Base-by-base conservation (phyloP, 2,329 filamentous ascomycete genomes). In the Aspergillus sp. region DNA sequence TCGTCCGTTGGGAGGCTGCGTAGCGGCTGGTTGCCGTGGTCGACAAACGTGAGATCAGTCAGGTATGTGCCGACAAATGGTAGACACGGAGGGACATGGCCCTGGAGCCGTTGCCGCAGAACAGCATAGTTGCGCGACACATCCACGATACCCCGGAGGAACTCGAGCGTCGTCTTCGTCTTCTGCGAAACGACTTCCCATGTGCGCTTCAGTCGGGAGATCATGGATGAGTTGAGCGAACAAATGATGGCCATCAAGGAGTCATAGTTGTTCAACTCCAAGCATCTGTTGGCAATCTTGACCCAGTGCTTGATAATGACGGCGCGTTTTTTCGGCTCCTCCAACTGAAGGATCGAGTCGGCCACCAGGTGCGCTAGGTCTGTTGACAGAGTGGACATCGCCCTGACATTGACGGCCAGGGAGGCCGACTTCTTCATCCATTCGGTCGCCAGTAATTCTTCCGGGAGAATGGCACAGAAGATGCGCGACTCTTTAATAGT, bases 191-290 rank as follows among this genome's bases (percentile, higher is more conserved):
- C 87, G 12, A 88, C 75, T 56, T 98, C 95, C 95, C 95, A 99
- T 0, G 95, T 99, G 70, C 88, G 90, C 72, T 90, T 91, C 9
- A 99, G 81, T 20, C 95, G 90, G 56, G 87, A 87, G 66, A 99
- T 94, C 68, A 92, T 94, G 16, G 93, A 96, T 58, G 90, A 93
- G 76, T 96, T 96, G 52, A 99, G 79, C 10, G 91, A 93, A 80
- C 93, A 97, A 69, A 96, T 92, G 67, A 99, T 96, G 7, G 95
- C 92, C 92, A 98, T 97, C 11, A 99, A 80, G 0, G 92, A 91
- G 71, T 99, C 94, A 69, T 97, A 99, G 78, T 99, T 99, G 79
- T 95, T 90, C 26, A 98, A 84, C 70, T 95, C 91, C 5, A 96
- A 81, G 65, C 92, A 96, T 69, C 90, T 91, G 67, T 90, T 85